These are phyloP conservation scores for Saccharomyces pastorianus DNA, from an alignment of 1,139 yeast genomes.

Conservation along the genomic window DNA sequence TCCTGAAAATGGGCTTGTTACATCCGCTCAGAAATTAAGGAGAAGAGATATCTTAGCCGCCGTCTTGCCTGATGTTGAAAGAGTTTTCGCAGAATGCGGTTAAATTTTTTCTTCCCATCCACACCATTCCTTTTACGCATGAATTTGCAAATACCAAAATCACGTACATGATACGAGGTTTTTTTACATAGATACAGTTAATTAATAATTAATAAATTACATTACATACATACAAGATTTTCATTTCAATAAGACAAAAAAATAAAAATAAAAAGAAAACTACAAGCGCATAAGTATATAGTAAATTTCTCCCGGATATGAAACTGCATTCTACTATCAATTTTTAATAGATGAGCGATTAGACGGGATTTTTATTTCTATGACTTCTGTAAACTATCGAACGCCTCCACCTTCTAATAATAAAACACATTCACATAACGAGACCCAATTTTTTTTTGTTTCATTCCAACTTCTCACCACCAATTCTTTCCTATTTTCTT, in stretches of 20 bases:
- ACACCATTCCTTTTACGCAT: not conserved
- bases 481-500: not conserved
- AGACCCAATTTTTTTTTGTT: not conserved
- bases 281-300: not conserved
- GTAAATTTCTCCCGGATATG: slow-evolving; percentile 31
- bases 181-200: not conserved
- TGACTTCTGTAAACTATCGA: slow-evolving; percentile 19
- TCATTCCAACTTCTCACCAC: not conserved
- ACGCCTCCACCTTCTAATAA: not conserved
- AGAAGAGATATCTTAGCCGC: slow-evolving; percentile 79
- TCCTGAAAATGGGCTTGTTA: slow-evolving; percentile 87
- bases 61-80: not conserved
- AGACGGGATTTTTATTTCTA: slow-evolving; percentile 30
- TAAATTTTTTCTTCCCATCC: not conserved
- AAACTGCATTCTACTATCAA: slow-evolving; percentile 32
- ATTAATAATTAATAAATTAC: not conserved
- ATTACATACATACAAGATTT: not conserved
- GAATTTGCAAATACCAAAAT: not conserved
- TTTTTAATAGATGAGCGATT: slow-evolving; percentile 33
- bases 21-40: slow-evolving; percentile 94
- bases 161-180: not conserved
- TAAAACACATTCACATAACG: not conserved
- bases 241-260: not conserved
- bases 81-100: not conserved
- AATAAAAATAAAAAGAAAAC: not conserved